phyloP scores from a whole-genome alignment of 768 basidiomycete species.

The Suillus decipiens region DNA sequence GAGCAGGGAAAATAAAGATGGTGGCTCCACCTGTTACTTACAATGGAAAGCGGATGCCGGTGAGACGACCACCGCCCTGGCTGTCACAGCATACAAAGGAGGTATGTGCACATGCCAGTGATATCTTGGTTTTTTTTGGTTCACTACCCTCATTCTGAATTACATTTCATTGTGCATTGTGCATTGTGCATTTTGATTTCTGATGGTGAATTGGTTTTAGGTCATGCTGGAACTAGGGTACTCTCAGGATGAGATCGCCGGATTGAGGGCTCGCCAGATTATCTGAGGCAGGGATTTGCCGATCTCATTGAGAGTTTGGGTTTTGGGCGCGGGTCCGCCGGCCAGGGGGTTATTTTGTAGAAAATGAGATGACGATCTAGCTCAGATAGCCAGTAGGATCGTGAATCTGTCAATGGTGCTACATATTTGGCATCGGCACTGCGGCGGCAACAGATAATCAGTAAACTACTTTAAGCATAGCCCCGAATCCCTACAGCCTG shows the following conservation, averaged over 20 bases:
- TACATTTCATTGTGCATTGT: slow-evolving; percentile 3
- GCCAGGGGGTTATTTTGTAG: slow-evolving; percentile 30
- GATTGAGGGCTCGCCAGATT: slow-evolving; percentile 43
- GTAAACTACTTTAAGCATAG: slow-evolving; percentile 10
- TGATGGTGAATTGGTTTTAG: slow-evolving; percentile 27
- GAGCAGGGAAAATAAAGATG: slow-evolving; percentile 75
- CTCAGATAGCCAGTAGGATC: background rate
- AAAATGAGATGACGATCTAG: slow-evolving; percentile 9
- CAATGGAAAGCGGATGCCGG: slow-evolving; percentile 76
- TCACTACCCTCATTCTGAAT: slow-evolving; percentile 3
- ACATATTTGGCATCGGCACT: slow-evolving; percentile 8
- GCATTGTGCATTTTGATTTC: slow-evolving; percentile 11
- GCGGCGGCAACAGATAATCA: slow-evolving; percentile 12
- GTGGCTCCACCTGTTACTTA: slow-evolving; percentile 82
- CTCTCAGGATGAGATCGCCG: slow-evolving; percentile 38
- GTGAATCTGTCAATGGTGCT: slow-evolving; percentile 8
- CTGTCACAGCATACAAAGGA: slow-evolving; percentile 82
- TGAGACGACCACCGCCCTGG: slow-evolving; percentile 82
- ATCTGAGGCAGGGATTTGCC: slow-evolving; percentile 25
- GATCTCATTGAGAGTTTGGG: slow-evolving; percentile 10
- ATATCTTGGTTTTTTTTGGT: slow-evolving; percentile 3
- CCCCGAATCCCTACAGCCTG: slow-evolving; percentile 8
- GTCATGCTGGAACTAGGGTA: slow-evolving; percentile 47
- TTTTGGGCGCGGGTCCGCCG: slow-evolving; percentile 8
- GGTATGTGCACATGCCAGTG: slow-evolving; percentile 38